phyloP scores from a whole-genome alignment of 1,284 basidiomycete species.

The Agaricales sp. region DNA sequence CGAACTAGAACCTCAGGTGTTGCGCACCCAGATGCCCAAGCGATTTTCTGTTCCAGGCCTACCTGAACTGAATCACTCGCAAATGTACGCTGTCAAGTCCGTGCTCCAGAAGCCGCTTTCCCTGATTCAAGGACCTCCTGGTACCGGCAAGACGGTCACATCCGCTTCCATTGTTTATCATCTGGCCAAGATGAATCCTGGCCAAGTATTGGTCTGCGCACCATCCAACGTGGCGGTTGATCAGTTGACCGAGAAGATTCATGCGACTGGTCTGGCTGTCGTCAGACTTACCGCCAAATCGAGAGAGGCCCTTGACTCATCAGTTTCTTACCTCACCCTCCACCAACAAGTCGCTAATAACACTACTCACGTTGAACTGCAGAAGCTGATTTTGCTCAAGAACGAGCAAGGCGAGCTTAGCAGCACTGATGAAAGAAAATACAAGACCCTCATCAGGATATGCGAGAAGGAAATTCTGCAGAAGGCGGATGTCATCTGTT shows the following conservation, averaged over 20 bases:
- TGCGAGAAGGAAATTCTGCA: conserved; percentile 96
- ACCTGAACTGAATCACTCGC: conserved; percentile 97
- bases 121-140: conserved; percentile 96
- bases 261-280: conserved; percentile 93
- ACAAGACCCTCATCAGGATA: conserved; percentile 89
- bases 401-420: conserved; percentile 96
- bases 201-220: conserved; percentile 97
- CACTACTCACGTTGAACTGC: conserved; percentile 88
- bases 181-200: conserved; percentile 98
- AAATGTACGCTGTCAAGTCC: conserved; percentile 98
- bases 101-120: conserved; percentile 98
- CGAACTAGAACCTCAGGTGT: conserved; percentile 84
- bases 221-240: conserved; percentile 99
- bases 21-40: conserved; percentile 92
- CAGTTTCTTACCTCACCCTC: conserved; percentile 87
- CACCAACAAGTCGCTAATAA: conserved; percentile 98
- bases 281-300: conserved; percentile 97
- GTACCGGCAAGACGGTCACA: conserved; percentile 98
- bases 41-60: conserved; percentile 95
- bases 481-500: conserved; percentile 97
- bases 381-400: conserved; percentile 96
- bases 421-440: conserved; percentile 94
- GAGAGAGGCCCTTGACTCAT: conserved; percentile 92
- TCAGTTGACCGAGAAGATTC: conserved; percentile 98
- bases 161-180: conserved; percentile 99